Evolutionary conservation across 495 filamentous ascomycete species (phyloP).

Genomic region (Penicillium angulare): DNA sequence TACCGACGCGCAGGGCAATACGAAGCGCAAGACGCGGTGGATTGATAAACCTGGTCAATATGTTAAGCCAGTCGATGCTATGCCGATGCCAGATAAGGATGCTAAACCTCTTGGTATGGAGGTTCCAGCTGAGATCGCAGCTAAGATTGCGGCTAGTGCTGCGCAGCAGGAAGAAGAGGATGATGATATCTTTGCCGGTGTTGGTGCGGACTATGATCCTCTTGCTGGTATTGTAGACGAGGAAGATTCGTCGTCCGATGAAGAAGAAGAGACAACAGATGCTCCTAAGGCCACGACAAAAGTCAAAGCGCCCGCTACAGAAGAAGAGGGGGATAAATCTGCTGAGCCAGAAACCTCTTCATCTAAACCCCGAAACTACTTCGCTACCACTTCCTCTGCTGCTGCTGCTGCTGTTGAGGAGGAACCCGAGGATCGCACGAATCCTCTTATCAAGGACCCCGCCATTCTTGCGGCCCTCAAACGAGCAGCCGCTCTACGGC

Average conservation of each 20-base stretch:
- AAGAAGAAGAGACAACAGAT: constrained; percentile 37
- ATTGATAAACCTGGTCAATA: constrained; percentile 44
- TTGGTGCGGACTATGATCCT: constrained; percentile 84
- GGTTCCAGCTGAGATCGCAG: constrained; percentile 57
- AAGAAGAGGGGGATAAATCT: constrained; percentile 20
- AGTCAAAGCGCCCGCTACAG: not conserved
- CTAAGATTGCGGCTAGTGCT: constrained; percentile 33
- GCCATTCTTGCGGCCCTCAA: constrained; percentile 79
- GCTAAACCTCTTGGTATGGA: constrained; percentile 74
- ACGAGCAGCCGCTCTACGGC: constrained; percentile 73
- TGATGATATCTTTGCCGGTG: constrained; percentile 84
- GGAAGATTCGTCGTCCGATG: constrained; percentile 47
- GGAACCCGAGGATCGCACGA: constrained; percentile 50
- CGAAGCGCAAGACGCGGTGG: constrained; percentile 74
- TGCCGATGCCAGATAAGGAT: constrained; percentile 65
- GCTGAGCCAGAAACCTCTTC: constrained; percentile 13
- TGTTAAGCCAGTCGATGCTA: constrained; percentile 28
- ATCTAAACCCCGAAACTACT: constrained; percentile 41
- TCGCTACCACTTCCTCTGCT: constrained; percentile 26
- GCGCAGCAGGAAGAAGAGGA: constrained; percentile 51
- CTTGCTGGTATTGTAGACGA: constrained; percentile 67
- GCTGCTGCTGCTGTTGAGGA: constrained; percentile 24
- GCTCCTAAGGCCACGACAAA: not conserved
- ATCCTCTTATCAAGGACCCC: constrained; percentile 65
- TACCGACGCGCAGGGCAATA: constrained; percentile 81